Base-by-base conservation (phyloP, 169 alveolate species). In the Cystoisospora suis region DNA sequence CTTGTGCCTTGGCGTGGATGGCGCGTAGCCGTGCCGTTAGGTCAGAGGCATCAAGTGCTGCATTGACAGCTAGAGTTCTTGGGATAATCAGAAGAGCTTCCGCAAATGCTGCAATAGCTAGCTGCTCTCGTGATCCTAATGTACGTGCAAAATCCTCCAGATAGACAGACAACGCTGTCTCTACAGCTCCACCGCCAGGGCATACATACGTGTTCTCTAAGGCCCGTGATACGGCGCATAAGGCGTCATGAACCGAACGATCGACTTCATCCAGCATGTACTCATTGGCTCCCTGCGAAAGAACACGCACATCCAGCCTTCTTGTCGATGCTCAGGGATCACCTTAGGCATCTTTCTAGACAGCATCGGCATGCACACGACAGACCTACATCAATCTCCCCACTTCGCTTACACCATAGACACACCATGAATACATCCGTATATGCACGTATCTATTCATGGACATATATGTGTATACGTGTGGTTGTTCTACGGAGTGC, bases 101-200 rank as follows among this genome's bases (percentile, higher is more conserved):
- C 2, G 99, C 99, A 94, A 98, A 99, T 93, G 98, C 99, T 42
- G 99, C 99, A 53, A 99, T 97, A 58, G 99, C 99, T 92, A 98
- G 95, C 94, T 98, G 99, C 94, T 98, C 99, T 89, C 99, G 96
- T 59, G 99, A 96, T 56, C 99, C 99, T 77, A 98, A 96, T 38
- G 99, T 98, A 85, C 99, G 97, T 0, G 99, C 99, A 93, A 91
- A 97, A 81, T 98, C 99, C 89, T 99, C 99, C 56, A 99, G 94
- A 90, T 98, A 97, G 27, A 98, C 95, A 90, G 99, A 97, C 38
- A 99, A 93, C n/a, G 99, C 98, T 23, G 99, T 98, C 94, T 99
- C 99, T 38, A 98, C 99, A 44, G 99, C 99, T 6, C 99, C 99
- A 29, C 99, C 99, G 38, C 99, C 99, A 7, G 99, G 96, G 40